phyloP scores from a whole-genome alignment of 805 yeast genomes.

The Spathaspora boniae region DNA sequence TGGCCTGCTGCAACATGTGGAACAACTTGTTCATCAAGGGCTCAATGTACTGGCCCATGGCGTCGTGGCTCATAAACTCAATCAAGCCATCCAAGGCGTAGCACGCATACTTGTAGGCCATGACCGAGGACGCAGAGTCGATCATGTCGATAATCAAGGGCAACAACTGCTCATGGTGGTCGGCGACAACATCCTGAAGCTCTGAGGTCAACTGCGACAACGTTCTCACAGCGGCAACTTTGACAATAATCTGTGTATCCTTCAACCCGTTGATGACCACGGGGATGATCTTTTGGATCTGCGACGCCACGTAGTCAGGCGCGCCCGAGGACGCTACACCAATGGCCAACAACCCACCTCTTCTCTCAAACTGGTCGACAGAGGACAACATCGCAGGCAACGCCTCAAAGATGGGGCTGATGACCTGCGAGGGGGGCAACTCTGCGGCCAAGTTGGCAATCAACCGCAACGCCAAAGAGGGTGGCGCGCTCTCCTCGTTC shows the following conservation, averaged over 20 bases:
- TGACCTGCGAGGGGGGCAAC: conserved; percentile 90
- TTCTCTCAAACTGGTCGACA: conserved; percentile 72
- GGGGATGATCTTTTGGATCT: conserved; percentile 69
- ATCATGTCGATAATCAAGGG: conserved; percentile 85
- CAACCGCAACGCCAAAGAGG: conserved; percentile 73
- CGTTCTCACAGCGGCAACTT: conserved; percentile 82
- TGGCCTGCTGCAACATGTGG: conserved; percentile 74
- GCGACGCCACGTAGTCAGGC: conserved; percentile 83
- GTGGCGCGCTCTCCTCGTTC: conserved; percentile 84
- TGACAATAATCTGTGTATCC: conserved; percentile 70
- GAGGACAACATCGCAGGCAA: conserved; percentile 50
- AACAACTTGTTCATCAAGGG: conserved; percentile 88
- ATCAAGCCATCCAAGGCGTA: conserved; percentile 86
- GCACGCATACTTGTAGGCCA: conserved; percentile 87
- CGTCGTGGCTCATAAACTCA: conserved; percentile 87
- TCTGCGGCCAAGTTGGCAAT: conserved; percentile 74
- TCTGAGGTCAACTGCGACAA: conserved; percentile 76
- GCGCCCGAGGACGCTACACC: conserved; percentile 89
- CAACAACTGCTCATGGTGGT: conserved; percentile 74
- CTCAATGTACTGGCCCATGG: conserved; percentile 74
- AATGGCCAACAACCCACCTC: conserved; percentile 80
- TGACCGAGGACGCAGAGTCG: conserved; percentile 78
- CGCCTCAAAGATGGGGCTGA: conserved; percentile 70
- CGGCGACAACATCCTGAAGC: conserved; percentile 80
- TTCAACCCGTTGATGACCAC: conserved; percentile 72